Percentiles rank a stretch among this genome's conserved stretches.
These are phyloP conservation scores for Colletotrichum horii DNA, from an alignment of 2,329 filamentous ascomycete genomes.

Conservation along the genomic window DNA sequence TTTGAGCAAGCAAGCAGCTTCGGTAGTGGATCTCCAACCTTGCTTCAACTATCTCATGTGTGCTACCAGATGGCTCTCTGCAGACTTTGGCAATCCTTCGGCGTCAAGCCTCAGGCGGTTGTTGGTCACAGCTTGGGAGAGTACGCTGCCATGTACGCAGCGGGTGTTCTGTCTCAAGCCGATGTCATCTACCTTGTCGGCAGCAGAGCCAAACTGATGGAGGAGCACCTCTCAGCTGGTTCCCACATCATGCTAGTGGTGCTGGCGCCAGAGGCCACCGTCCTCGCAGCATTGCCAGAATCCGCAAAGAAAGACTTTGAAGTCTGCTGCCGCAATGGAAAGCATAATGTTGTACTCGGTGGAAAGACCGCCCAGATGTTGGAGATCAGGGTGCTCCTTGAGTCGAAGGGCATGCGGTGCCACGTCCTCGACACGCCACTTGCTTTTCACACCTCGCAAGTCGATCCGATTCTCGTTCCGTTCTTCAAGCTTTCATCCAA, in stretches of 20 bases:
- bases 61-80: slow-evolving; percentile 63
- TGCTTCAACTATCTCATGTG: slow-evolving; percentile 57
- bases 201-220: slow-evolving; percentile 66
- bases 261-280: slow-evolving; percentile 52
- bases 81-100: slow-evolving; percentile 59
- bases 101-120: slow-evolving; percentile 58
- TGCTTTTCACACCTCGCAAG: slow-evolving; percentile 59
- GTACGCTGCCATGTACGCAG: slow-evolving; percentile 73
- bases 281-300: slow-evolving; percentile 57
- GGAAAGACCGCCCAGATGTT: slow-evolving; percentile 46
- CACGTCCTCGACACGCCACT: slow-evolving; percentile 54
- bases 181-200: slow-evolving; percentile 78
- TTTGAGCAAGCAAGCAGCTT: slow-evolving; percentile 39
- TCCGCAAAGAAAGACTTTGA: slow-evolving; percentile 37
- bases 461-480: slow-evolving; percentile 60
- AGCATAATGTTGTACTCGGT: slow-evolving; percentile 73
- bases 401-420: slow-evolving; percentile 41
- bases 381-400: slow-evolving; percentile 43
- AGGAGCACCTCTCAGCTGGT: slow-evolving; percentile 66
- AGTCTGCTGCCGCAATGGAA: slow-evolving; percentile 76
- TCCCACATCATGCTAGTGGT: slow-evolving; percentile 66
- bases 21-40: slow-evolving; percentile 26
- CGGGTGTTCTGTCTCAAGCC: slow-evolving; percentile 72
- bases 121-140: slow-evolving; percentile 72
- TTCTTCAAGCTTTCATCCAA: slow-evolving; percentile 52